phyloP scores from a whole-genome alignment of 192 early-diverging fungal genomes.

The Linderina pennispora region DNA sequence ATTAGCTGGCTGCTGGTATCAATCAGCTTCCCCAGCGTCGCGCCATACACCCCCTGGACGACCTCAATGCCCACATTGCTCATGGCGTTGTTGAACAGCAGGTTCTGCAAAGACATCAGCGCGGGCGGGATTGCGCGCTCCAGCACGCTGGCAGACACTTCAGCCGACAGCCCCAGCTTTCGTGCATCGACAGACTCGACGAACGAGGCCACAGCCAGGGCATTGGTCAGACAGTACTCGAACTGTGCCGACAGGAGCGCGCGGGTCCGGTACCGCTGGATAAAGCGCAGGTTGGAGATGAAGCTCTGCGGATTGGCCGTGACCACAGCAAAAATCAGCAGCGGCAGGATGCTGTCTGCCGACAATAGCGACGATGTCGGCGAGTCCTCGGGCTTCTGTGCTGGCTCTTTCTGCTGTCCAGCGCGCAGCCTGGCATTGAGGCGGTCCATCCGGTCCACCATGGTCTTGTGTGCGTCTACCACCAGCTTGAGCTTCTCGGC shows the following conservation, averaged over 20 bases:
- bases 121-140: slow-evolving; percentile 19
- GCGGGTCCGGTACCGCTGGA: slow-evolving; percentile 37
- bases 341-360: slow-evolving; percentile 61
- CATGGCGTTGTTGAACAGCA: slow-evolving; percentile 30
- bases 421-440: slow-evolving; percentile 15
- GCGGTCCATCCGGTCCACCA: slow-evolving; percentile 35
- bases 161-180: slow-evolving; percentile 24
- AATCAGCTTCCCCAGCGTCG: slow-evolving; percentile 32
- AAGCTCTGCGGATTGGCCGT: slow-evolving; percentile 62
- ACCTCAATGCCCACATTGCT: slow-evolving; percentile 40
- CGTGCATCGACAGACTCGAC: slow-evolving; percentile 34
- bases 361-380: slow-evolving; percentile 4
- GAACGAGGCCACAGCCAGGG: slow-evolving; percentile 35
- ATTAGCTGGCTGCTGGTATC: slow-evolving; percentile 26
- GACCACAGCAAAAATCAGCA: slow-evolving; percentile 63
- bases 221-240: slow-evolving; percentile 47
- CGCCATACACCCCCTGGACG: slow-evolving; percentile 44
- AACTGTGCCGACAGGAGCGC: slow-evolving; percentile 33
- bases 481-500: slow-evolving; percentile 42
- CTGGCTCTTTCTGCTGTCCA: not conserved
- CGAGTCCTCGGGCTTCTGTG: not conserved
- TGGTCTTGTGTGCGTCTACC: slow-evolving; percentile 34
- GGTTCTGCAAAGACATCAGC: slow-evolving; percentile 14
- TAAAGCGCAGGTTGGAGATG: slow-evolving; percentile 59
- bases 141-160: slow-evolving; percentile 20